These are phyloP conservation scores for Dacryopinax spathularia DNA, from an alignment of 768 basidiomycete genomes.

Conservation along the genomic window DNA sequence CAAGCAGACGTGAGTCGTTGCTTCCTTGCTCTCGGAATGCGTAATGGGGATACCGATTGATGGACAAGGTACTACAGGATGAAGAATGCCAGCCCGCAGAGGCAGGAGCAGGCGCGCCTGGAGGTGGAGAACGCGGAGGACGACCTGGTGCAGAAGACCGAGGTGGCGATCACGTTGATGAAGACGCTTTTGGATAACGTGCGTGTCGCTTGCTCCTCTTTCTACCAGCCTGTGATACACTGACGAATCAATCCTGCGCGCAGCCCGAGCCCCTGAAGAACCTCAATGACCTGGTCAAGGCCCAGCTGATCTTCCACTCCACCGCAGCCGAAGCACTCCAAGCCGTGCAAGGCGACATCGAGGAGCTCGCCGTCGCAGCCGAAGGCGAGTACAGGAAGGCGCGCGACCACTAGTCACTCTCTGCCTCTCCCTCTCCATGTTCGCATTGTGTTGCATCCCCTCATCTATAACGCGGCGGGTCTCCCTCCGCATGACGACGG, in stretches of 20 bases:
- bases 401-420: slow-evolving; percentile 66
- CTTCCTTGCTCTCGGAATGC: background rate
- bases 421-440: slow-evolving; percentile 17
- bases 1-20: slow-evolving; percentile 58
- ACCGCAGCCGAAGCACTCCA: slow-evolving; percentile 66
- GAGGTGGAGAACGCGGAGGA: slow-evolving; percentile 41
- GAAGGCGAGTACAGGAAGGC: slow-evolving; percentile 95
- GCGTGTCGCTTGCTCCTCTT: slow-evolving; percentile 22
- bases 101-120: slow-evolving; percentile 72
- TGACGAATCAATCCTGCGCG: background rate
- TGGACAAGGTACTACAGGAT: slow-evolving; percentile 34
- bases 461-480: background rate
- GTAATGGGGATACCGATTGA: background rate
- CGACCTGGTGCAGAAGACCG: slow-evolving; percentile 93
- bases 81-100: slow-evolving; percentile 58
- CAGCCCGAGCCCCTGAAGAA: slow-evolving; percentile 95
- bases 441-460: no score
- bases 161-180: slow-evolving; percentile 92
- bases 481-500: no score
- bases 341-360: slow-evolving; percentile 79
- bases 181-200: slow-evolving; percentile 98
- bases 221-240: background rate
- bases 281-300: slow-evolving; percentile 79
- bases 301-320: slow-evolving; percentile 68
- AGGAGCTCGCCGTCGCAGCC: slow-evolving; percentile 81